Evolutionary conservation across 78 protist genomes (phyloP), one percentile per base, ranked within the genome.

Genomic region (Dictyostelium firmibasis): DNA sequence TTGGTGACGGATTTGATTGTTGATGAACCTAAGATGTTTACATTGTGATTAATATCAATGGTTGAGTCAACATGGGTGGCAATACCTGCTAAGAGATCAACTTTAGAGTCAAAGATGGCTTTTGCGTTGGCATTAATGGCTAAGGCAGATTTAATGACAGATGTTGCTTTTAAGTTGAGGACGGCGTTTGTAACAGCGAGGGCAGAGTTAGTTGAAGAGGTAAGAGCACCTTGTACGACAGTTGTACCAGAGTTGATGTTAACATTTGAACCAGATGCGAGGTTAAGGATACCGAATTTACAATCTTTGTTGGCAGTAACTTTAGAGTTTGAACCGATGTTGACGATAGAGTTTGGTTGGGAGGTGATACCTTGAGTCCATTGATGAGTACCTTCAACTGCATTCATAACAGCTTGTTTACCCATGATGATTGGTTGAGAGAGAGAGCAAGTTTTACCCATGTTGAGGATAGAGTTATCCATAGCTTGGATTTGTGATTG

Each of bases 171-270:
- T 7, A 85, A 23, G 44, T 75, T 18, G 74, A 85, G 84, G 57
- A 50, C 41, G 2, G 84, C 83, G 77, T 85, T 85, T 74, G 92
- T 85, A n/a, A 85, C 82, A 25, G 92, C 43, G 60, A 67, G 23
- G 10, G 33, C 36, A 18, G 92, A 50, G 29, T 75, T 36, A 4
- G 77, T 4, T 36, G 44, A 75, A 36, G 72, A 36, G 35, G 57
- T 47, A 44, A 53, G 41, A 6, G 84, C 43, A 85, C 92, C 92
- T 6, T 33, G 23, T 29, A 85, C 62, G 25, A 75, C 14, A 13
- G 84, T 38, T 11, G 62, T 85, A 85, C 92, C 92, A 53, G 72
- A 29, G 92, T 85, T 85, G 29, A 85, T 53, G 76, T 85, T 85
- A 0, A 85, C n/a, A 50, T 27, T 27, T 5, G 84, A 23, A 75